These are phyloP conservation scores for Yamadazyma paraphyllophila DNA, from an alignment of 805 yeast species.

Conservation along the genomic window DNA sequence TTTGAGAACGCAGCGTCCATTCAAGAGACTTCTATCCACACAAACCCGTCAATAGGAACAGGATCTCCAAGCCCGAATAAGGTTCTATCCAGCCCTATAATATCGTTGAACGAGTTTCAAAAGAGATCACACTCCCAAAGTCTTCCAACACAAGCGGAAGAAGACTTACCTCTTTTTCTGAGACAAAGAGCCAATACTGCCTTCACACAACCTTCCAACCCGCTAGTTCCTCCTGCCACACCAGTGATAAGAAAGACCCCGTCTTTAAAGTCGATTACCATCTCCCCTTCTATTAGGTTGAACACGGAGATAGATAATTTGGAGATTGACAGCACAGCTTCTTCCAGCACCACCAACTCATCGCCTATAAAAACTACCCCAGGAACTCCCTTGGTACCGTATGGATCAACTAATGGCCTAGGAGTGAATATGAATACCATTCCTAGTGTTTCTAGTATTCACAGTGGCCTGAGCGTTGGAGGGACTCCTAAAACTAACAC, in stretches of 20 bases:
- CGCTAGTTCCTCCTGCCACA: conserved; percentile 13
- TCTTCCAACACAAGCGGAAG: conserved; percentile 29
- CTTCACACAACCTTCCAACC: neutral
- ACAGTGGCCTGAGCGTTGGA: neutral
- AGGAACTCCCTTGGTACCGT: conserved; percentile 1
- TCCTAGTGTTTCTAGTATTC: conserved; percentile 1
- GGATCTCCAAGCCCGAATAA: conserved; percentile 18
- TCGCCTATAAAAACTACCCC: conserved; percentile 12
- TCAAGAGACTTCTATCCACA: no score
- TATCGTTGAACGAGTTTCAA: conserved; percentile 25
- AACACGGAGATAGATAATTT: conserved; percentile 10
- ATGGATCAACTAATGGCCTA: neutral
- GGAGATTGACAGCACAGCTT: conserved; percentile 10
- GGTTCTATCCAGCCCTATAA: conserved; percentile 30
- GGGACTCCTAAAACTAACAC: neutral
- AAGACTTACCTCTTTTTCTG: conserved; percentile 7
- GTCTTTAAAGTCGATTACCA: conserved; percentile 38
- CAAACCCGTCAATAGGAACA: neutral
- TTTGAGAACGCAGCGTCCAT: no score
- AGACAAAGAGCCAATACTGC: conserved; percentile 17
- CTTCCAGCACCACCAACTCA: conserved; percentile 8
- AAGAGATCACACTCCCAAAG: conserved; percentile 34
- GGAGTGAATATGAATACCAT: neutral
- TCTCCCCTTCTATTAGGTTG: conserved; percentile 32
- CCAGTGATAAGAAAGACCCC: conserved; percentile 24